Conservation (phyloP, 1,139 yeast genomes). For the Yamadazyma aaseri region DNA sequence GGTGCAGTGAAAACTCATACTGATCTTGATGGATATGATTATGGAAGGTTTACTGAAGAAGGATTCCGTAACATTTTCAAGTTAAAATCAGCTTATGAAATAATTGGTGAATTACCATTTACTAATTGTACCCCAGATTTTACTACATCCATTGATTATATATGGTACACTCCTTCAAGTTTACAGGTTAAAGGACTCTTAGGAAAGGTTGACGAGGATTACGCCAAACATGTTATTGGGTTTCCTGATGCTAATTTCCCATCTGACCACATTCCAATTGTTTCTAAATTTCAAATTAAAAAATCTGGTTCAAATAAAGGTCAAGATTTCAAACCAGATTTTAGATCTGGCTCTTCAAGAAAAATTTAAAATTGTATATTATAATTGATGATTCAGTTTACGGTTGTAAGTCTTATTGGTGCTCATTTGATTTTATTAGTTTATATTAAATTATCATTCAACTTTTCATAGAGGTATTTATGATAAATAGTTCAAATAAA, state of each 20-base stretch:
- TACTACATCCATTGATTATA: conserved; percentile 90
- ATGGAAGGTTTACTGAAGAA: conserved; percentile 87
- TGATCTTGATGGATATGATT: conserved; percentile 83
- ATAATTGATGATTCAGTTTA: conserved; percentile 8
- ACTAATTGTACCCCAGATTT: conserved; percentile 93
- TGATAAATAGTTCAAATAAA: no score
- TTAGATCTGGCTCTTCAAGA: conserved; percentile 49
- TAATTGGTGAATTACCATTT: conserved; percentile 86
- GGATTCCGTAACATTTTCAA: conserved; percentile 83
- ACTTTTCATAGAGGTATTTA: no score
- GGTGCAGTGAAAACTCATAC: conserved; percentile 73
- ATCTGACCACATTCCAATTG: conserved; percentile 87
- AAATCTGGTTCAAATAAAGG: conserved; percentile 35
- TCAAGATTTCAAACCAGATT: conserved; percentile 53
- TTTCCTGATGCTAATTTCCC: conserved; percentile 94
- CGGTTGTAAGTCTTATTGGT: conserved; percentile 5
- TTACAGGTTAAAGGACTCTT: conserved; percentile 81
- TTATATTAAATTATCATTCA: no score
- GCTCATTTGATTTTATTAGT: conserved; percentile 4
- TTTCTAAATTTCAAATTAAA: conserved; percentile 73
- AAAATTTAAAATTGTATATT: conserved; percentile 36
- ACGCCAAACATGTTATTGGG: conserved; percentile 76
- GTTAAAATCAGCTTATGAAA: conserved; percentile 80
- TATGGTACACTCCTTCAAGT: conserved; percentile 85
- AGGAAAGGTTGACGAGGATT: conserved; percentile 80